These are phyloP conservation scores for Penicillium frequentans DNA, from an alignment of 2,329 filamentous ascomycete genomes.

Conservation along the genomic window DNA sequence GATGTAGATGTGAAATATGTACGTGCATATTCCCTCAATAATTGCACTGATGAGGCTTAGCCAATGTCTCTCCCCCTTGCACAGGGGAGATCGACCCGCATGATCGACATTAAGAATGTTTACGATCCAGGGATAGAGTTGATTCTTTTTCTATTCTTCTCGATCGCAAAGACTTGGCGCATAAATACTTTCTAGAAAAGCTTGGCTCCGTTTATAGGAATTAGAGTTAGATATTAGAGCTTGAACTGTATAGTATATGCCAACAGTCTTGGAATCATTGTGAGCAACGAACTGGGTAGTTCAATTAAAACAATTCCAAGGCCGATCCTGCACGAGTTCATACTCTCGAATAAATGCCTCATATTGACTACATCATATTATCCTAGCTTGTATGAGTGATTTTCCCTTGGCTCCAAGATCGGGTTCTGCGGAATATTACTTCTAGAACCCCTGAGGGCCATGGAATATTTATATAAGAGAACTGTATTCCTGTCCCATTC, in stretches of 20 bases:
- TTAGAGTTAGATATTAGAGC: not conserved
- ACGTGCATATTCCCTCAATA: not conserved
- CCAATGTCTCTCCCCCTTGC: not conserved
- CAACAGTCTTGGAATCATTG: too few relatives aligned
- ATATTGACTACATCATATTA: not conserved
- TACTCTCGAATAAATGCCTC: not conserved
- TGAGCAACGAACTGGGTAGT: too few relatives aligned
- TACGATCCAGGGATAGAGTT: not conserved
- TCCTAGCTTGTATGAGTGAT: not conserved
- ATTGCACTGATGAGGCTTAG: not conserved
- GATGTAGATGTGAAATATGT: too few relatives aligned
- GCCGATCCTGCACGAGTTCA: too few relatives aligned
- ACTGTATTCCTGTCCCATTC: not conserved
- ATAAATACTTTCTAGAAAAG: slow-evolving; percentile 49
- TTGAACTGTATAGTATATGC: not conserved
- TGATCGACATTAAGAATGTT: not conserved
- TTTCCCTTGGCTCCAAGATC: not conserved
- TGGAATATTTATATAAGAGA: too few relatives aligned
- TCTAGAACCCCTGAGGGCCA: not conserved
- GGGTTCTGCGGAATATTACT: too few relatives aligned
- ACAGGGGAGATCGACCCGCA: not conserved
- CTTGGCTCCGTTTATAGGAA: not conserved
- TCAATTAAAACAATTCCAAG: too few relatives aligned
- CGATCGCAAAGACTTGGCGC: slow-evolving; percentile 61
- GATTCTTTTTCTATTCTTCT: not conserved